phyloP scores from a whole-genome alignment of 1,139 yeast species.

The Blastobotrys niveus region DNA sequence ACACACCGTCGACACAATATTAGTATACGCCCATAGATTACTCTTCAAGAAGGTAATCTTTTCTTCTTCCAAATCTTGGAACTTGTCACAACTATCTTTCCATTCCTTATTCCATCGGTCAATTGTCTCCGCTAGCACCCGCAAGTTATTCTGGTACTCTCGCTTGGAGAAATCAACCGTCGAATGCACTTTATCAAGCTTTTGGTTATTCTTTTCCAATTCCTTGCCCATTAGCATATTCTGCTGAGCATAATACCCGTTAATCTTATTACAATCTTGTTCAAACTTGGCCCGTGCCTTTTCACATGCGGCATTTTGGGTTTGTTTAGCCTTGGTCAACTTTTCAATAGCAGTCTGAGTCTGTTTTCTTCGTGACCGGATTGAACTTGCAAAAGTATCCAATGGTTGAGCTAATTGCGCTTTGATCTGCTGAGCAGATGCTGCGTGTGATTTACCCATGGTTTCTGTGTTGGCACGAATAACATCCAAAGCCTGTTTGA shows the following conservation, averaged over 20 bases:
- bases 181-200: constrained; percentile 51
- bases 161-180: constrained; percentile 46
- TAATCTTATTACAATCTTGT: constrained; percentile 52
- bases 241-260: constrained; percentile 55
- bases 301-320: constrained; percentile 38
- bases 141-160: constrained; percentile 55
- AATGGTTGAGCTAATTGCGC: constrained; percentile 42
- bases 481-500: constrained; percentile 55
- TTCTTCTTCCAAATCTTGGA: constrained; percentile 74
- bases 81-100: constrained; percentile 59
- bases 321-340: constrained; percentile 39
- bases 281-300: constrained; percentile 50
- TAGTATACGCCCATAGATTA: constrained; percentile 79
- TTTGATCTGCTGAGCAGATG: constrained; percentile 42
- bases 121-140: constrained; percentile 58
- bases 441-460: constrained; percentile 44
- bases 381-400: constrained; percentile 39
- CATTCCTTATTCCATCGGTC: constrained; percentile 77
- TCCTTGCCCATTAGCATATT: constrained; percentile 78
- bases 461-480: constrained; percentile 52
- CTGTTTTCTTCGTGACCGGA: constrained; percentile 44
- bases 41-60: constrained; percentile 70
- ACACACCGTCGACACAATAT: constrained; percentile 68
- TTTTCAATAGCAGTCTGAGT: constrained; percentile 43
- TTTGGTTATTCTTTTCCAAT: constrained; percentile 58